Base-by-base conservation (phyloP, 129 eudicot genomes). In the Centella asiatica region DNA sequence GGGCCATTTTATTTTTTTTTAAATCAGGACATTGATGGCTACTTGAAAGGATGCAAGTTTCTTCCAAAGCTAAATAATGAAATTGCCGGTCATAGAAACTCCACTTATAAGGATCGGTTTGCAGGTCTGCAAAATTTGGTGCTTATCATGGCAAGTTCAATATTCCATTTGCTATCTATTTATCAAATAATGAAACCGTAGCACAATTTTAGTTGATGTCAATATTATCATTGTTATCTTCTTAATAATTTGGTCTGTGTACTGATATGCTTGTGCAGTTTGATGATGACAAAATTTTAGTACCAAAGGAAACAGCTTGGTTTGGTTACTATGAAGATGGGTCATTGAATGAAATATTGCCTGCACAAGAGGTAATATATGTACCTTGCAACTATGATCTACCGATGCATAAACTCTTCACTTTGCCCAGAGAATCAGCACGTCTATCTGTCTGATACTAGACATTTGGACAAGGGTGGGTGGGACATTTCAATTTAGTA, bases 1-100 rank as follows among this genome's bases (percentile, higher is more conserved):
- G 8, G 29, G 28, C 12, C 7, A 34, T 33, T 2, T 17, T 4
- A 24, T 15, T 42, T 27, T 14, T 23, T 9, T 60, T 33, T n/a
- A 54, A 51, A 37, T 9, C 80, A 88, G 96, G 94, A 74, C 65
- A 66, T 81, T 52, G 81, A 76, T 56, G 78, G 14, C 9, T 88
- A 88, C 57, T 34, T 65, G 40, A 60, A 77, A 69, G 84, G 80
- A 26, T 88, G 94, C 67, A 67, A 52, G 55, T 88, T 88, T 73
- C 89, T 88, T 50, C 96, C 96, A 2, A 74, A 76, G 69, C 81
- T 84, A 26, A 88, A 88, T 54, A 88, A 88, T 34, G 96, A 88
- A 74, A 57, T 81, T n/a, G 52, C 62, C 23, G 33, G 48, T 22
- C 56, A 54, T 1, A 84, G 56, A 66, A 88, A 88, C 26, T 58